Evolutionary conservation across 2,329 filamentous ascomycete species (phyloP).

Genomic region (Colletotrichum sp.): DNA sequence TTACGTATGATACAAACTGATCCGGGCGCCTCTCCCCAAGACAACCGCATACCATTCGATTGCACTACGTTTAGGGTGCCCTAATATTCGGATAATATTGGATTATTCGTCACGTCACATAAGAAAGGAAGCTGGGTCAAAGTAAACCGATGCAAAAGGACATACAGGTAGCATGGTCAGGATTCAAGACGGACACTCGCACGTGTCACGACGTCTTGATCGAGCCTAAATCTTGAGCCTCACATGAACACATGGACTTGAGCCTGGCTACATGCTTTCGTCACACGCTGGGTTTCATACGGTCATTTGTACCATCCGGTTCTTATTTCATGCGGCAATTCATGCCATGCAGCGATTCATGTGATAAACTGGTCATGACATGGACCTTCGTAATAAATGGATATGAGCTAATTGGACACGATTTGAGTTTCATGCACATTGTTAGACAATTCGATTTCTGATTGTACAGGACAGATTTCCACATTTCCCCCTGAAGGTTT

Average conservation of each 20-base stretch:
- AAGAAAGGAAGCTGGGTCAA: not conserved
- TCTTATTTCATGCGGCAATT: not conserved
- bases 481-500: not conserved
- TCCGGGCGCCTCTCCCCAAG: too few relatives aligned
- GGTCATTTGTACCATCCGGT: not conserved
- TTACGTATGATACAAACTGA: too few relatives aligned
- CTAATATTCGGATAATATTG: not conserved
- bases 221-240: not conserved
- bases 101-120: not conserved
- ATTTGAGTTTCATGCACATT: not conserved
- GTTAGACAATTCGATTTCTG: not conserved
- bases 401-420: not conserved
- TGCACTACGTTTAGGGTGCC: not conserved
- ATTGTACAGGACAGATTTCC: not conserved
- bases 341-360: not conserved
- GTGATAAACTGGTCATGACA: not conserved
- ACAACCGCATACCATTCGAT: too few relatives aligned
- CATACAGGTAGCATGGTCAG: not conserved
- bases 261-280: not conserved
- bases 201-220: not conserved
- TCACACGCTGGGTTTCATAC: not conserved
- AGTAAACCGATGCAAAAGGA: too few relatives aligned
- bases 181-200: not conserved
- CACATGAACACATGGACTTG: not conserved
- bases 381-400: not conserved